Conservation (phyloP, 106 monocot species). For the Iris macrosiphon region DNA sequence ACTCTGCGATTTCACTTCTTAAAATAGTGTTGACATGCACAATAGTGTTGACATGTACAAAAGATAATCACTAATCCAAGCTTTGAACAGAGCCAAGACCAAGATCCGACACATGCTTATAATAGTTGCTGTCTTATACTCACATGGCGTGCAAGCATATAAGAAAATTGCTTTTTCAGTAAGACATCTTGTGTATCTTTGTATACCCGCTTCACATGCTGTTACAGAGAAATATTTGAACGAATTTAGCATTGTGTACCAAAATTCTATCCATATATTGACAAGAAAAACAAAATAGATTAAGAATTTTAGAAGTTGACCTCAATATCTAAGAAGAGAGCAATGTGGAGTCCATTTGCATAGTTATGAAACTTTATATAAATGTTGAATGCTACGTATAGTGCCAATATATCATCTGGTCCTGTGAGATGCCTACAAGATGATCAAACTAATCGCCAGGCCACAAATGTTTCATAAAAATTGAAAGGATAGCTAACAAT, state of each 20-base stretch:
- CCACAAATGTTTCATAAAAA: too few species aligned
- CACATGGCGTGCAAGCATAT: constrained; percentile 92
- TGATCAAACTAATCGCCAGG: constrained; percentile 5
- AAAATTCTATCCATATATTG: not conserved
- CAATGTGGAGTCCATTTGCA: constrained; percentile 78
- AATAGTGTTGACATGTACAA: too few species aligned
- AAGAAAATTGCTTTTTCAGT: constrained; percentile 94
- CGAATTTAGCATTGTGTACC: too few species aligned
- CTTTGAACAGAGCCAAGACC: too few species aligned
- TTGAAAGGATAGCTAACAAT: too few species aligned
- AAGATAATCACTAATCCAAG: too few species aligned
- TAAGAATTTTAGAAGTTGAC: constrained; percentile 15
- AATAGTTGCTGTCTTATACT: too few species aligned
- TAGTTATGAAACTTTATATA: constrained; percentile 88
- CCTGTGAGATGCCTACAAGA: constrained; percentile 69
- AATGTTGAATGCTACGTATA: constrained; percentile 80
- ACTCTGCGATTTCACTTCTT: too few species aligned
- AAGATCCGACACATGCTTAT: too few species aligned
- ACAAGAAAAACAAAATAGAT: not conserved
- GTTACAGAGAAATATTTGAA: too few species aligned
- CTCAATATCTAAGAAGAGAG: constrained; percentile 70
- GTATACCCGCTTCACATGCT: constrained; percentile 89
- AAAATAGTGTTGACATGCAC: too few species aligned
- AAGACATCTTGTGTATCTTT: constrained; percentile 58
- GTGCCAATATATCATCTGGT: constrained; percentile 78